Evolutionary conservation across 805 yeast species (phyloP).

Genomic region (Candida sonorensis): DNA sequence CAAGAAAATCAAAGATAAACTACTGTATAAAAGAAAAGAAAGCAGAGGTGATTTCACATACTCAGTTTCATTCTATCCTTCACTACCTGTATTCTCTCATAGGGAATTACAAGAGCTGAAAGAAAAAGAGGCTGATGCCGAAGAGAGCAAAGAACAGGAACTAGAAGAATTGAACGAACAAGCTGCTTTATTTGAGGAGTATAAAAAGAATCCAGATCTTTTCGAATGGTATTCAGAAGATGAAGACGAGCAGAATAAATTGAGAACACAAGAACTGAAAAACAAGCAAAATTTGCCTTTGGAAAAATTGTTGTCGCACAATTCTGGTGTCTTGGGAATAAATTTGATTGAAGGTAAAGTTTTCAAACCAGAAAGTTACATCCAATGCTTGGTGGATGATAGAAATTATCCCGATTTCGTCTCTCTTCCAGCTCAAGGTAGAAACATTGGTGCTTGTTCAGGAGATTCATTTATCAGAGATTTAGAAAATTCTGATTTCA

Average conservation of each 20-base stretch:
- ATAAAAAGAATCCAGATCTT: constrained; percentile 49
- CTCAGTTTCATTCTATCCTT: constrained; percentile 54
- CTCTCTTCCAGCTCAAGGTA: constrained; percentile 42
- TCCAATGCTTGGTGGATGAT: constrained; percentile 64
- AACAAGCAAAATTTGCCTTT: constrained; percentile 41
- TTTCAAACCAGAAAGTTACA: constrained; percentile 38
- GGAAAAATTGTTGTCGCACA: constrained; percentile 44
- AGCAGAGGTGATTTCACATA: constrained; percentile 48
- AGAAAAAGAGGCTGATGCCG: constrained; percentile 29
- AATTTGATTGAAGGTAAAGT: constrained; percentile 46
- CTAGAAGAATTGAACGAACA: constrained; percentile 38
- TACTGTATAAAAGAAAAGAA: constrained; percentile 29
- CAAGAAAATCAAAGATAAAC: constrained; percentile 32
- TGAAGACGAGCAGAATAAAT: constrained; percentile 34
- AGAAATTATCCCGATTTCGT: constrained; percentile 50
- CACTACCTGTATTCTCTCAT: constrained; percentile 54
- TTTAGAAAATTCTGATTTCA: constrained; percentile 49
- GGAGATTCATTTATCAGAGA: constrained; percentile 67
- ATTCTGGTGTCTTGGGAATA: constrained; percentile 58
- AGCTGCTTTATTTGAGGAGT: constrained; percentile 41
- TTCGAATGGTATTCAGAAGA: constrained; percentile 54
- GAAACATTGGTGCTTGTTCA: constrained; percentile 35
- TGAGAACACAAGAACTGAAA: constrained; percentile 10
- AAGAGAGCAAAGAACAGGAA: constrained; percentile 33
- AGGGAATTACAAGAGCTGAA: constrained; percentile 45